Percentiles rank a stretch among this genome's conserved stretches.
Conservation (phyloP, 495 filamentous ascomycete genomes). For the Talaromyces proteolyticus region DNA sequence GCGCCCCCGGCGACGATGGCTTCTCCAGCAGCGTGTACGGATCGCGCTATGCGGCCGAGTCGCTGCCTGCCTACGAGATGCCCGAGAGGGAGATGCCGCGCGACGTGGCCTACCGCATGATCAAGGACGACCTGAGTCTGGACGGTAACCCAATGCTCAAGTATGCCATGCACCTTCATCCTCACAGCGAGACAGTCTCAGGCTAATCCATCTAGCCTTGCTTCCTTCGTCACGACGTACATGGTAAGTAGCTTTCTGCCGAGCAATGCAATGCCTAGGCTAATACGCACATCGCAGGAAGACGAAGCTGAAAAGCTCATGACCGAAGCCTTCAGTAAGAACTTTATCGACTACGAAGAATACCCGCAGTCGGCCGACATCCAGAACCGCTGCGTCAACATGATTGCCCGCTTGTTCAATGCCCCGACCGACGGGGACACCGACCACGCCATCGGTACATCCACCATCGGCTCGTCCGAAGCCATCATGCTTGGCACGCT, state of each 20-base stretch:
- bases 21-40: conserved; percentile 80
- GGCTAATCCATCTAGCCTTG: conserved; percentile 43
- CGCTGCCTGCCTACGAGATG: conserved; percentile 79
- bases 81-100: conserved; percentile 85
- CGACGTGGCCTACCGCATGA: conserved; percentile 89
- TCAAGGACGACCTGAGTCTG: conserved; percentile 85
- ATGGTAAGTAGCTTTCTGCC: conserved; percentile 49
- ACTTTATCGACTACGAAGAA: conserved; percentile 93
- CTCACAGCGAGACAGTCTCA: conserved; percentile 4
- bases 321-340: conserved; percentile 82
- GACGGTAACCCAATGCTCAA: conserved; percentile 89
- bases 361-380: conserved; percentile 86
- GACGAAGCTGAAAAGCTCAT: conserved; percentile 89
- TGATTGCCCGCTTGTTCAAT: conserved; percentile 88
- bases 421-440: conserved; percentile 44
- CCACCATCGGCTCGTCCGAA: conserved; percentile 79
- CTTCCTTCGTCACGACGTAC: conserved; percentile 81
- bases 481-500: conserved; percentile 87
- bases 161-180: conserved; percentile 34
- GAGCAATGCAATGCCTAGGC: no score
- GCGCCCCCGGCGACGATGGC: conserved; percentile 41
- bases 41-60: conserved; percentile 67
- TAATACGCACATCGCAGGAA: no score
- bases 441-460: conserved; percentile 70
- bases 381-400: conserved; percentile 86